A percentile compares a stretch with the other conserved stretches of the same genome.
phyloP scores from a whole-genome alignment of 2,329 filamentous ascomycete genomes.

The Tympanopsis confertula region DNA sequence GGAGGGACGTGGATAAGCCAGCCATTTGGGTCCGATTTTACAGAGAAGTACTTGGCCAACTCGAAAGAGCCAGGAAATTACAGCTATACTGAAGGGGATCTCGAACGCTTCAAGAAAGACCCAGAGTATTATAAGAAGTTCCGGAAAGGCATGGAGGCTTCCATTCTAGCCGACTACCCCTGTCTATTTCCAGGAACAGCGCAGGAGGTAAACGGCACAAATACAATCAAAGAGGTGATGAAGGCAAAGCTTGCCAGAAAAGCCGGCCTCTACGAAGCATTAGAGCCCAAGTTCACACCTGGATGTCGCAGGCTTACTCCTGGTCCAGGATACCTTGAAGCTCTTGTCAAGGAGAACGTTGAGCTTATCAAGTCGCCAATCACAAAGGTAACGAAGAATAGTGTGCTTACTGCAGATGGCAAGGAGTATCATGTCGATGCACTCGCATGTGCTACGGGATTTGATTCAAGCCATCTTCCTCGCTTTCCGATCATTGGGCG shows the following conservation, averaged over 20 bases:
- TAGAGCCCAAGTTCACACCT: slow-evolving; percentile 26
- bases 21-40: too few relatives aligned
- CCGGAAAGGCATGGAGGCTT: slow-evolving; percentile 1
- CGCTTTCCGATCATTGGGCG: background rate
- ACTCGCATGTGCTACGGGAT: background rate
- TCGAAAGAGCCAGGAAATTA: too few relatives aligned
- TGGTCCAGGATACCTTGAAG: slow-evolving; percentile 13
- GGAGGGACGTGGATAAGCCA: too few relatives aligned
- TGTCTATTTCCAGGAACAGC: slow-evolving; percentile 20
- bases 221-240: slow-evolving; percentile 24
- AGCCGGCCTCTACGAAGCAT: slow-evolving; percentile 27
- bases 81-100: too few relatives aligned
- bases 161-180: slow-evolving; percentile 26
- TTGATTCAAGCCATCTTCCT: background rate
- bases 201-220: slow-evolving; percentile 20
- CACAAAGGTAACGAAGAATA: too few relatives aligned
- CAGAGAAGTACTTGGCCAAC: too few relatives aligned
- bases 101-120: too few relatives aligned
- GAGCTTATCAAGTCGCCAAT: slow-evolving; percentile 16
- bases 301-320: slow-evolving; percentile 12
- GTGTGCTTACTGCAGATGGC: too few relatives aligned
- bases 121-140: background rate
- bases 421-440: too few relatives aligned
- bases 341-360: slow-evolving; percentile 13
- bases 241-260: slow-evolving; percentile 23